Base-by-base conservation (phyloP, 202 grass and related monocot species). In the Setaria viridis region DNA sequence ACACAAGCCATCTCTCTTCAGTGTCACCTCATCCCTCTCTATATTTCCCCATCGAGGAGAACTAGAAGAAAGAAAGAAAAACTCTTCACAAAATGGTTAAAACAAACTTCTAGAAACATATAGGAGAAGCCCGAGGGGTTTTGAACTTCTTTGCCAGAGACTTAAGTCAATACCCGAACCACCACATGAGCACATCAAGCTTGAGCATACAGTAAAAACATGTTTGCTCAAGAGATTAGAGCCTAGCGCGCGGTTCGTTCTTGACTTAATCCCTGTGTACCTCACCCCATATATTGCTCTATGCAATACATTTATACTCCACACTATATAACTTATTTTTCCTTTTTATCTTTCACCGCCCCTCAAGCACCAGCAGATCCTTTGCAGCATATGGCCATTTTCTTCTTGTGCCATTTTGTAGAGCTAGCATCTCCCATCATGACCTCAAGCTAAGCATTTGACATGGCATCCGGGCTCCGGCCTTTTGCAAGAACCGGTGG, bases 131-230 rank as follows among this genome's bases (percentile, higher is more conserved):
- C 77, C 64, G 66, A 48, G 87, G 83, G 85, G 30, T 56, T 66
- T 66, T 54, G 3, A 43, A n/a, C 69, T 70, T 74, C 49, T 62
- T 90, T 59, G 43, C 77, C 34, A 72, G 91, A 82, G 94, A 90
- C 68, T 86, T 51, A 90, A 97, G 92, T 97, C 92, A 92, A 92
- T 94, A 92, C 92, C 92, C 92, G 90, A 94, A 97, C 92, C 94
- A 94, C 92, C 88, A 88, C 85, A 84, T 72, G 81, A 72, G 81
- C 80, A 35, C 35, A 48, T 48, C 80, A 62, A 82, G 39, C 85
- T 70, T 63, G 17, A 82, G 78, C 82, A 66, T 34, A 25, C 58
- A 41, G 11, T 53, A 62, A 64, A 55, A 69, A 56, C 76, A 66
- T 46, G 34, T 74, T 33, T 33, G 71, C 79, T 49, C 78, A 45